Base-by-base conservation (phyloP, 1,284 basidiomycete species). In the Ceratobasidium sp. region DNA sequence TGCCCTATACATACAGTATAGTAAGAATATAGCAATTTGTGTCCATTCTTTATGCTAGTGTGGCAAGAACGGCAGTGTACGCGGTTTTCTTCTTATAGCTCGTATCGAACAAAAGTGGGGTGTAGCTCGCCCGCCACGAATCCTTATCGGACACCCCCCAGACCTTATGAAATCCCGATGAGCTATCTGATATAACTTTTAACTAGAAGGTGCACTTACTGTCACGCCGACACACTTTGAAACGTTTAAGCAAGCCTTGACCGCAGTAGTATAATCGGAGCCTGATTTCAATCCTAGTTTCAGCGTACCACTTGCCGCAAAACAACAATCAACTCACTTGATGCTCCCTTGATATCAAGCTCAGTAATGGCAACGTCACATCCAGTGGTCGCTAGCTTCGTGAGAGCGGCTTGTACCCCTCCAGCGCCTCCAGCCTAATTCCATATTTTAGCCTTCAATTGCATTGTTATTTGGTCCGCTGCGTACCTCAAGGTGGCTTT, bases 31-130 rank as follows among this genome's bases (percentile, higher is more conserved):
- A n/a, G n/a, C n/a, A n/a, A n/a, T n/a, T n/a, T n/a, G n/a, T n/a
- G n/a, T n/a, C n/a, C n/a, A n/a, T n/a, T n/a, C n/a, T n/a, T 48
- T 74, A 76, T 27, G 75, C 71, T 24, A 76, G 22, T n/a, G 75
- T 72, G 41, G 56, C 36, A 17, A 87, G 84, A 75, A 87, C 81
- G 7, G 86, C 83, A 54, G 76, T 86, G 81, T 86, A 87, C 29
- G 86, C 86, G 51, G 86, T 78, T 81, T 87, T 87, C 63, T 84
- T 84, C 74, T 84, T 80, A 79, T 84, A 86, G 81, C 83, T 86
- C 64, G 75, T 80, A 77, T 87, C 84, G 78, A 83, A 87, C 48
- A 87, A 80, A 50, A 86, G 82, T 24, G 86, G 83, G 45, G 76
- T 78, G 47, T 15, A 2, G 15, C 45, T 47, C 5, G 60, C 27